Evolutionary conservation across 1,284 basidiomycete species (phyloP), one percentile per base, ranked within the genome.

Genomic region (Moniliophthora roreri): DNA sequence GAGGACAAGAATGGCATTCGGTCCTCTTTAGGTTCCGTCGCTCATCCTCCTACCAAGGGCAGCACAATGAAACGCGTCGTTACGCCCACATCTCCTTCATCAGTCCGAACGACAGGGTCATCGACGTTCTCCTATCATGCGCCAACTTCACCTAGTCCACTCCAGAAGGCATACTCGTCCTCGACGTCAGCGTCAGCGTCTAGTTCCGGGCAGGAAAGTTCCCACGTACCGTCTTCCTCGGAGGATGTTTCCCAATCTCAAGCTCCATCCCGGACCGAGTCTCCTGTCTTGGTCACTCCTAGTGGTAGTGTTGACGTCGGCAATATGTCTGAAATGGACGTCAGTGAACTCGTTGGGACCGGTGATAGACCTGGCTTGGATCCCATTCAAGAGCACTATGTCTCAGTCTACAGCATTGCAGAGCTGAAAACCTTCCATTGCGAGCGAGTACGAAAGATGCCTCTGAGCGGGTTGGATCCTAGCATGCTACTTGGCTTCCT

Each of bases 401-500:
- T 69, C n/a, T 70, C 63, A 0, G 69, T 74, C 13, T 78, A 78
- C 58, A 66, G 65, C 10, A 61, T 66, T 7, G 89, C 77, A 6
- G 90, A 95, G 64, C 73, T 98, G 26, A 81, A 81, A 59, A 95
- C 93, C 2, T 99, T 94, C 77, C 96, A 98, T 69, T 95, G 93
- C 66, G 95, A 98, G 23, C 85, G 89, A 18, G 88, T 98, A 40
- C 80, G 93, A 65, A 95, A 95, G 79, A 95, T 98, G 91, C 89
- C 90, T 0, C 72, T 98, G 44, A 84, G 85, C 36, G 87, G 87
- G n/a, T 72, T 99, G 50, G 96, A 98, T 66, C 96, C 97, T 10
- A 96, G 93, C 63, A 98, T 99, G 96, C 75, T 99, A 8, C 78
- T 98, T 51, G 95, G 95, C 15, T 98, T 99, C 69, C 66, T 98